Conservation (phyloP, 1,284 basidiomycete genomes). For the Schizopora paradoxa region DNA sequence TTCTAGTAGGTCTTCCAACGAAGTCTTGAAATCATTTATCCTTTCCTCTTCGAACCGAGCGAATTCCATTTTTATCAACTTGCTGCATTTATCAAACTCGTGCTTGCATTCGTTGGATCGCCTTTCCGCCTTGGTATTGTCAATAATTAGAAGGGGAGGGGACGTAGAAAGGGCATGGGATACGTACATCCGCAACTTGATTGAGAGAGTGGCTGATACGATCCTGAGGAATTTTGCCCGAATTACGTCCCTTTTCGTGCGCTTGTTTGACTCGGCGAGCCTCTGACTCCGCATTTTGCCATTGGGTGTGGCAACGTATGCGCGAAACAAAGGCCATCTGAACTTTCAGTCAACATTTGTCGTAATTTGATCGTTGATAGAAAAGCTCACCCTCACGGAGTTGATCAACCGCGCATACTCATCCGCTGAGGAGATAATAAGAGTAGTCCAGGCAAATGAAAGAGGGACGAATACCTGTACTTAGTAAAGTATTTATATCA, state of each 20-base stretch:
- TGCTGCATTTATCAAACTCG: slow-evolving; percentile 86
- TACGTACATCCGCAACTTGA: slow-evolving; percentile 72
- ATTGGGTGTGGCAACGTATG: slow-evolving; percentile 74
- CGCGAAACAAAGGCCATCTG: slow-evolving; percentile 85
- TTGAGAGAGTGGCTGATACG: slow-evolving; percentile 62
- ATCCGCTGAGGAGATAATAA: slow-evolving; percentile 48
- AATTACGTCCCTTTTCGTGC: slow-evolving; percentile 77
- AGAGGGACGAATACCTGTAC: slow-evolving; percentile 47
- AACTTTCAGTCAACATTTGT: slow-evolving; percentile 1
- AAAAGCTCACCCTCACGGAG: slow-evolving; percentile 71
- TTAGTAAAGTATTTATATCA: slow-evolving; percentile 74
- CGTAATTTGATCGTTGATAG: background rate
- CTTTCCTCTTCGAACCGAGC: slow-evolving; percentile 92
- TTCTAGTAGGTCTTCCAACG: slow-evolving; percentile 72
- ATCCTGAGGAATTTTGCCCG: slow-evolving; percentile 64
- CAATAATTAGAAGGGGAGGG: slow-evolving; percentile 6
- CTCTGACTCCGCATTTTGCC: slow-evolving; percentile 78
- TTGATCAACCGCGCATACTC: slow-evolving; percentile 91
- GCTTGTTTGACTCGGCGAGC: slow-evolving; percentile 63
- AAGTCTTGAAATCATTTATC: slow-evolving; percentile 81
- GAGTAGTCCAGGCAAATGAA: slow-evolving; percentile 2
- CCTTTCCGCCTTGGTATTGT: slow-evolving; percentile 64
- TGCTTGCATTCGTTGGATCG: slow-evolving; percentile 74
- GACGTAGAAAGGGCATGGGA: slow-evolving; percentile 8
- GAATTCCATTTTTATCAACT: slow-evolving; percentile 86